These are phyloP conservation scores for Circinella minor DNA, from an alignment of 371 early-diverging fungal species.

Conservation along the genomic window DNA sequence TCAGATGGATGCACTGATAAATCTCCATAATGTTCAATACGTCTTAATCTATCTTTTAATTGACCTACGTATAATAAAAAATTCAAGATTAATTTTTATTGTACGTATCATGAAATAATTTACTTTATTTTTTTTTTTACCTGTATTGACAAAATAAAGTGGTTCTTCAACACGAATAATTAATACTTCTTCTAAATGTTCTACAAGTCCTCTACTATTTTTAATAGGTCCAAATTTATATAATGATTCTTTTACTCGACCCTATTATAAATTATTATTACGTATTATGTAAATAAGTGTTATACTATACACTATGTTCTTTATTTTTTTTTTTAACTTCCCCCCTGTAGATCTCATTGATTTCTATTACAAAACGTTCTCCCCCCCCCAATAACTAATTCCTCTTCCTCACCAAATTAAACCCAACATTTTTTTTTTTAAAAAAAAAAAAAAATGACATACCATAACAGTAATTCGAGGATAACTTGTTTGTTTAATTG, in stretches of 20 bases:
- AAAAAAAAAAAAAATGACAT: conserved; percentile 10
- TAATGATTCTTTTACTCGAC: conserved; percentile 27
- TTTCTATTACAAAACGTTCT: background rate
- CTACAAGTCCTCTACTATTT: conserved; percentile 48
- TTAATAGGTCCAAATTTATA: conserved; percentile 46
- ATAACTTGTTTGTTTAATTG: conserved; percentile 85
- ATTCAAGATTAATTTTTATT: too few relatives aligned
- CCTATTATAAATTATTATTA: conserved; percentile 13
- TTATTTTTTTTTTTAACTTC: too few relatives aligned
- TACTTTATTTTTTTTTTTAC: too few relatives aligned
- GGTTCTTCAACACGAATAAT: conserved; percentile 87
- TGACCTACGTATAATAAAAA: too few relatives aligned
- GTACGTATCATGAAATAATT: too few relatives aligned
- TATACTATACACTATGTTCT: too few relatives aligned
- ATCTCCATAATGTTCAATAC: conserved; percentile 81
- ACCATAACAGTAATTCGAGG: conserved; percentile 76
- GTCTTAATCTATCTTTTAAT: conserved; percentile 27
- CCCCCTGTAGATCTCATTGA: background rate
- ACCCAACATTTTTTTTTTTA: background rate
- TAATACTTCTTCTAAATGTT: conserved; percentile 75
- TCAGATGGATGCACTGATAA: conserved; percentile 89
- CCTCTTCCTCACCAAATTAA: too few relatives aligned
- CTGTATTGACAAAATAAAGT: conserved; percentile 91
- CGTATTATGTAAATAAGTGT: too few relatives aligned
- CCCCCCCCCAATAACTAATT: background rate